phyloP scores from a whole-genome alignment of 2,329 filamentous ascomycete genomes.

The Cladophialophora chaetospira region DNA sequence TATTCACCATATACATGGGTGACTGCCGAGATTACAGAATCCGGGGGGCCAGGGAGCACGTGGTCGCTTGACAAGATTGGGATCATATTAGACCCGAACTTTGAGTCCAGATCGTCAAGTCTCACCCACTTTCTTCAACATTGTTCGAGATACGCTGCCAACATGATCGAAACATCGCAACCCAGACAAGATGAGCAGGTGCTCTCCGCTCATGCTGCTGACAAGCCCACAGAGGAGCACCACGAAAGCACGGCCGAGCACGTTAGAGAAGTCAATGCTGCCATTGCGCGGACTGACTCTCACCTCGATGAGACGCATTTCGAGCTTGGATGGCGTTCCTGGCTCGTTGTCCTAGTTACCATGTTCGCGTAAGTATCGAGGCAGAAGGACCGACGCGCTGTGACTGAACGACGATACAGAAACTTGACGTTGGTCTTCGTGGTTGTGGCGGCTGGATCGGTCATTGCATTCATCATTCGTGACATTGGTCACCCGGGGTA shows the following conservation, averaged over 20 bases:
- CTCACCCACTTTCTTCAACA: background rate
- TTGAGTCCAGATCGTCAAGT: background rate
- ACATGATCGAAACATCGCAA: background rate
- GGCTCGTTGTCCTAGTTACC: constrained; percentile 51
- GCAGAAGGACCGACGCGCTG: too few relatives aligned
- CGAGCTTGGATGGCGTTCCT: constrained; percentile 4
- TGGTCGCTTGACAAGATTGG: background rate
- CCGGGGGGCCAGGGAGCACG: too few relatives aligned
- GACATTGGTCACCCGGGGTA: constrained; percentile 3
- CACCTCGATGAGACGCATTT: constrained; percentile 1
- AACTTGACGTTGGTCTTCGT: constrained; percentile 59
- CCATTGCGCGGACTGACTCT: constrained; percentile 6
- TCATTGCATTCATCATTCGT: constrained; percentile 54
- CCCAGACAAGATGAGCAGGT: background rate
- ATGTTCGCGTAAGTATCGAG: constrained; percentile 44
- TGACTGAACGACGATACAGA: constrained; percentile 13
- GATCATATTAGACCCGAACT: background rate
- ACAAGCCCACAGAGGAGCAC: constrained; percentile 5
- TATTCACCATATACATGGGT: too few relatives aligned
- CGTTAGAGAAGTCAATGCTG: constrained; percentile 9
- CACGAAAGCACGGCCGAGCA: constrained; percentile 2
- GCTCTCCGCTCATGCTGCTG: background rate
- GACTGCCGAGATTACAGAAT: too few relatives aligned
- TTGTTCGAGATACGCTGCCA: background rate
- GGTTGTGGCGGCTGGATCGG: constrained; percentile 57